Conservation (phyloP, 2,329 filamentous ascomycete genomes). For the Pestalotiopsis sp. region DNA sequence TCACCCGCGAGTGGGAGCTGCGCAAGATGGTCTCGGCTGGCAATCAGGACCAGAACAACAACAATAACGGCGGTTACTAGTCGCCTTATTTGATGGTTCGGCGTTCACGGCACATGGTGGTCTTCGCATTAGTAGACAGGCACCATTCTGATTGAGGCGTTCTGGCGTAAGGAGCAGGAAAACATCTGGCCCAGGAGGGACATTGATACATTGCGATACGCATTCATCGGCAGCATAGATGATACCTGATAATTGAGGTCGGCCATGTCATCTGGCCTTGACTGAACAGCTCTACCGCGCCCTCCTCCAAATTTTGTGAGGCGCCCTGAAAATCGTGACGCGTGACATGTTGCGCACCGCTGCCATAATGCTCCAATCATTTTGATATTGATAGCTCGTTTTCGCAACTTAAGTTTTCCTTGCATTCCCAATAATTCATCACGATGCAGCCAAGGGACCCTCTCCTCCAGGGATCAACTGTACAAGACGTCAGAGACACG, state of each 20-base stretch:
- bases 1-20: conserved; percentile 89
- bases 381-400: background rate
- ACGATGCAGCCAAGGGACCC: conserved; percentile 55
- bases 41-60: conserved; percentile 47
- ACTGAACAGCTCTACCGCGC: background rate
- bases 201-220: background rate
- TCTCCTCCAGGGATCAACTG: conserved; percentile 80
- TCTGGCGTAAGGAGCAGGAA: background rate
- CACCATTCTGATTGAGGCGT: conserved; percentile 14
- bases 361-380: background rate
- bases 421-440: background rate
- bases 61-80: conserved; percentile 22
- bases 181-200: background rate
- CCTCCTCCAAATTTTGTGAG: background rate
- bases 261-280: background rate
- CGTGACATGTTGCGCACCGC: background rate
- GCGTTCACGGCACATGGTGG: conserved; percentile 7
- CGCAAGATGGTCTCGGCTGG: conserved; percentile 79
- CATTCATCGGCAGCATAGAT: conserved; percentile 8
- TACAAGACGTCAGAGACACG: background rate
- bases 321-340: background rate
- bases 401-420: background rate
- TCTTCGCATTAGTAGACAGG: conserved; percentile 15
- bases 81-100: conserved; percentile 12
- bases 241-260: background rate